These are phyloP conservation scores for Russula vinacea DNA, from an alignment of 768 basidiomycete genomes.

Conservation along the genomic window DNA sequence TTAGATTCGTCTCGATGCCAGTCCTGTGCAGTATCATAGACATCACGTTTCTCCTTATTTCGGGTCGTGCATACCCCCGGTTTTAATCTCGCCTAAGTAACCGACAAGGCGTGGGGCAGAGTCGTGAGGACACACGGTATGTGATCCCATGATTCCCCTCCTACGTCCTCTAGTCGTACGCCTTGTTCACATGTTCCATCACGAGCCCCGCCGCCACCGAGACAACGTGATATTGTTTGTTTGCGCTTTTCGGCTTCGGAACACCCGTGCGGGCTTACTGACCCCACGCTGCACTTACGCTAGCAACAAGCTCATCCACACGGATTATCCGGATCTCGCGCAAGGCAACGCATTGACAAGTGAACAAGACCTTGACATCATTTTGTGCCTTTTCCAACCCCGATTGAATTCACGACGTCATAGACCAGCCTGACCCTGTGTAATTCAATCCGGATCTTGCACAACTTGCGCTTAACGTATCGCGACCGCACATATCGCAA, in stretches of 20 bases:
- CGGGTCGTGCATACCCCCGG: conserved; percentile 1
- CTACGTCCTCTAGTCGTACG: neutral
- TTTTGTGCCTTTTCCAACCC: neutral
- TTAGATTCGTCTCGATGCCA: no score
- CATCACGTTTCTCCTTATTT: conserved; percentile 4
- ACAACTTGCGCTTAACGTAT: neutral
- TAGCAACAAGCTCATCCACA: no score
- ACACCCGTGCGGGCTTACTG: neutral
- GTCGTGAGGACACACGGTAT: neutral
- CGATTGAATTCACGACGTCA: neutral
- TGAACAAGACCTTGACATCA: neutral
- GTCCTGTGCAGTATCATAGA: no score
- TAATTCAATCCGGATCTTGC: neutral
- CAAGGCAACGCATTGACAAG: neutral
- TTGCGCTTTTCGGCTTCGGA: conserved; percentile 19
- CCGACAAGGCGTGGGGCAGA: neutral
- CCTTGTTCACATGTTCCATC: conserved; percentile 15
- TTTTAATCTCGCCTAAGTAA: conserved; percentile 1
- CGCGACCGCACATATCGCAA: neutral
- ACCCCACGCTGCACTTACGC: neutral
- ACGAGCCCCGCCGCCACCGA: neutral
- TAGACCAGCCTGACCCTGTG: neutral
- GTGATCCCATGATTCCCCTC: neutral
- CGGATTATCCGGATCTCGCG: neutral
- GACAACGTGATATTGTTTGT: neutral